phyloP scores from a whole-genome alignment of 1,284 basidiomycete genomes.

The Erythrobasidium hasegawianum region DNA sequence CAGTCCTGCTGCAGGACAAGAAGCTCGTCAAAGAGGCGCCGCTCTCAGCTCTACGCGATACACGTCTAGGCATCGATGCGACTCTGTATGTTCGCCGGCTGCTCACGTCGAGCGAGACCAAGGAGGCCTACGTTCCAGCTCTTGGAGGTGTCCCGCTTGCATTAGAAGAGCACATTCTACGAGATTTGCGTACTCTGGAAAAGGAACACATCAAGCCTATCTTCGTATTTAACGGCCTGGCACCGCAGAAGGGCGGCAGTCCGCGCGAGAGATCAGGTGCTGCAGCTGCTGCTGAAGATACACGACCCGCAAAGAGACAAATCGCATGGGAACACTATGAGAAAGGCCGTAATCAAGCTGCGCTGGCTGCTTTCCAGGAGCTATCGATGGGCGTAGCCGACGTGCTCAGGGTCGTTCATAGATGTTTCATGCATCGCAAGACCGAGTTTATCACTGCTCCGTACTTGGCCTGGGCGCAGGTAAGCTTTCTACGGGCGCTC shows the following conservation, averaged over 20 bases:
- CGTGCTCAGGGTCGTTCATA: constrained; percentile 82
- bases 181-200: constrained; percentile 84
- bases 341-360: constrained; percentile 76
- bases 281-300: constrained; percentile 16
- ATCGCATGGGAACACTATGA: constrained; percentile 90
- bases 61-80: constrained; percentile 94
- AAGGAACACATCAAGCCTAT: constrained; percentile 91
- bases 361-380: constrained; percentile 74
- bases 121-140: constrained; percentile 66
- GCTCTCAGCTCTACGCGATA: constrained; percentile 78
- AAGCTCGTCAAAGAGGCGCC: constrained; percentile 80
- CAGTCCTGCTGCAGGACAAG: constrained; percentile 79
- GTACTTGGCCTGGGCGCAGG: constrained; percentile 90
- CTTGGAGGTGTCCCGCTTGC: constrained; percentile 39
- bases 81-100: constrained; percentile 81
- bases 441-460: constrained; percentile 96
- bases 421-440: constrained; percentile 89
- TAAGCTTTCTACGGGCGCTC: constrained; percentile 50
- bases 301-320: constrained; percentile 42
- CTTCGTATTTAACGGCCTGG: constrained; percentile 88
- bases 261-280: not conserved
- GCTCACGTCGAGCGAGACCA: constrained; percentile 65
- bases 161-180: constrained; percentile 66
- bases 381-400: constrained; percentile 74
- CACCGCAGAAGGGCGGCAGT: constrained; percentile 54